Base-by-base conservation (phyloP, 202 grass and related monocot species). In the Schoenoplectus tabernaemontani region DNA sequence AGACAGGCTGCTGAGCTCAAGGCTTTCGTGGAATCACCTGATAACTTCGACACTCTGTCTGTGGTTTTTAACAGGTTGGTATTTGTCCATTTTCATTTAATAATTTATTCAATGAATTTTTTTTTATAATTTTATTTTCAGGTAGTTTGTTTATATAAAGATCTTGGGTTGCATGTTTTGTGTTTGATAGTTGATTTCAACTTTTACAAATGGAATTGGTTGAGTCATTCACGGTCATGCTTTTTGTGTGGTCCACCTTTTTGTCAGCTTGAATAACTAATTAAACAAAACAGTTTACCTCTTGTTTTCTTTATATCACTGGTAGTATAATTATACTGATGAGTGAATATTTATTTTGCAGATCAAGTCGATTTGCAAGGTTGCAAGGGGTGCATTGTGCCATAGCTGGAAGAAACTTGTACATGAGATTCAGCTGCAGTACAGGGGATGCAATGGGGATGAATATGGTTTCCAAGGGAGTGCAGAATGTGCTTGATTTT, bases 361-460 rank as follows among this genome's bases (percentile, higher is more conserved):
- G 95, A 84, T 94, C 95, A 15, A 98, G 88, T 79, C 93, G 92
- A 86, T 99, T 99, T 81, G 90, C 78, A n/a, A 92, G 86, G 59
- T 82, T 99, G 32, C 92, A 96, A 83, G 59, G 83, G 1, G 82
- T 99, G 73, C 90, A 88, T 28, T 95, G 96, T 11, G 88, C 88
- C 0, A 87, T 99, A 12, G 96, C 91, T 2, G 96, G 96, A 47
- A 99, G 90, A 83, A 99, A 91, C 44, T 61, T 99, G 68, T 96
- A 96, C 88, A 91, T 99, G 88, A 89, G 96, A 85, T 95, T 99
- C 81, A 78, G 46, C 74, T 93, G 88, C 85, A 86, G 86, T 82
- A 99, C 96, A 1, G 96, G 96, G 72, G 96, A 99, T 54, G 96
- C 96, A 26, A 99, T 99, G 96, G 96, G 92, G 46, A 99, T 99